phyloP scores from a whole-genome alignment of 2,329 filamentous ascomycete species.

The Thelonectria blattea region DNA sequence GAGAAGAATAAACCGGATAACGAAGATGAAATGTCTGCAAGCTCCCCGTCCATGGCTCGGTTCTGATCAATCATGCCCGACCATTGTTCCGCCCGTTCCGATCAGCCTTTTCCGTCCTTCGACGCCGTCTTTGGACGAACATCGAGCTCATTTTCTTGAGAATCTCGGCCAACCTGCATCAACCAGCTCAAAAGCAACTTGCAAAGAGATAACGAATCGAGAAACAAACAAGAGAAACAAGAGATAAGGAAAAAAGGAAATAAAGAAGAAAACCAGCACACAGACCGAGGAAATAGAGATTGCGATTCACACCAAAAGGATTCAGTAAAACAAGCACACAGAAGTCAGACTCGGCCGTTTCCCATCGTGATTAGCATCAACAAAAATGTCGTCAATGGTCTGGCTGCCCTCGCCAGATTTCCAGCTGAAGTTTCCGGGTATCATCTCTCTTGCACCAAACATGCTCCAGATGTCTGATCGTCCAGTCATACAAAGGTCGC shows the following conservation, averaged over 20 bases:
- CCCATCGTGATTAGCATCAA: conserved; percentile 33
- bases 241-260: conserved; percentile 13
- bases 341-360: conserved; percentile 27
- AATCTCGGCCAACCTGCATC: conserved; percentile 4
- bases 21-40: conserved; percentile 18
- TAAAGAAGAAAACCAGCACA: conserved; percentile 4
- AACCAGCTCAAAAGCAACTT: background rate
- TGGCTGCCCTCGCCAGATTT: conserved; percentile 34
- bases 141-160: background rate
- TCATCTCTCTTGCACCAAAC: conserved; percentile 38
- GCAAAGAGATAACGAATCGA: background rate
- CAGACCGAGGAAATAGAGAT: conserved; percentile 5
- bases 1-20: conserved; percentile 9
- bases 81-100: conserved; percentile 4
- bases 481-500: conserved; percentile 38
- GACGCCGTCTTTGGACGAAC: conserved; percentile 5
- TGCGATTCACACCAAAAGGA: conserved; percentile 27
- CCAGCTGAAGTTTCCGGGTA: conserved; percentile 38
- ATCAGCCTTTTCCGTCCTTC: conserved; percentile 10
- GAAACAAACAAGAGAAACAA: conserved; percentile 4
- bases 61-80: background rate
- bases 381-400: conserved; percentile 39
- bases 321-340: conserved; percentile 23
- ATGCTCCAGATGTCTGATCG: conserved; percentile 36
- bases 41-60: conserved; percentile 1